phyloP scores from a whole-genome alignment of 169 alveolate species.

The Plasmodium cynomolgi region DNA sequence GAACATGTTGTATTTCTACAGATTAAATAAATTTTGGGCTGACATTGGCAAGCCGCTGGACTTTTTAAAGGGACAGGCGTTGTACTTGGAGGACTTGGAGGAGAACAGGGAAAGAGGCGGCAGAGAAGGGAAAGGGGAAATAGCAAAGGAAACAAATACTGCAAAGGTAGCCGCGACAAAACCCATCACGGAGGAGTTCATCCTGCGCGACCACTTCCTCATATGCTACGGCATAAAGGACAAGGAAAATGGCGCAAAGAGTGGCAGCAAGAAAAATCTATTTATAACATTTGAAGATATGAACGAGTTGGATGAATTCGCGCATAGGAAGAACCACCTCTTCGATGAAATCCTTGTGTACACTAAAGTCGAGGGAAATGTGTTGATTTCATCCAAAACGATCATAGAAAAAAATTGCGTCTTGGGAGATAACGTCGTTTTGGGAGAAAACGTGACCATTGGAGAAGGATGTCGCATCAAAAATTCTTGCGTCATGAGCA shows the following conservation, averaged over 20 bases:
- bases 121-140: not conserved
- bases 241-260: conserved; percentile 3
- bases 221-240: conserved; percentile 25
- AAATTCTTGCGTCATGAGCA: conserved; percentile 89
- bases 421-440: conserved; percentile 94
- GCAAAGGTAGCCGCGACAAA: not conserved
- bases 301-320: conserved; percentile 45
- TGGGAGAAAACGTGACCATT: conserved; percentile 93
- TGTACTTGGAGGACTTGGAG: conserved; percentile 68
- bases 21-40: conserved; percentile 88
- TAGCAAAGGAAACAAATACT: not conserved
- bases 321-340: conserved; percentile 6
- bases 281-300: conserved; percentile 62
- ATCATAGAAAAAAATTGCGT: conserved; percentile 88
- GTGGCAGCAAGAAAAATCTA: conserved; percentile 20
- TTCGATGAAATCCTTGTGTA: conserved; percentile 6
- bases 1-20: conserved; percentile 81
- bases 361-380: conserved; percentile 79
- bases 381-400: conserved; percentile 83
- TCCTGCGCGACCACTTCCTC: conserved; percentile 7
- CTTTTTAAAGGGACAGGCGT: conserved; percentile 78
- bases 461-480: conserved; percentile 94
- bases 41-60: conserved; percentile 85
- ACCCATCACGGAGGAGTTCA: not conserved
- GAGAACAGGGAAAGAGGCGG: not conserved